Evolutionary conservation across 441 rosid species (phyloP), one percentile per base, ranked within the genome.

Genomic region (Erodium moschatum): DNA sequence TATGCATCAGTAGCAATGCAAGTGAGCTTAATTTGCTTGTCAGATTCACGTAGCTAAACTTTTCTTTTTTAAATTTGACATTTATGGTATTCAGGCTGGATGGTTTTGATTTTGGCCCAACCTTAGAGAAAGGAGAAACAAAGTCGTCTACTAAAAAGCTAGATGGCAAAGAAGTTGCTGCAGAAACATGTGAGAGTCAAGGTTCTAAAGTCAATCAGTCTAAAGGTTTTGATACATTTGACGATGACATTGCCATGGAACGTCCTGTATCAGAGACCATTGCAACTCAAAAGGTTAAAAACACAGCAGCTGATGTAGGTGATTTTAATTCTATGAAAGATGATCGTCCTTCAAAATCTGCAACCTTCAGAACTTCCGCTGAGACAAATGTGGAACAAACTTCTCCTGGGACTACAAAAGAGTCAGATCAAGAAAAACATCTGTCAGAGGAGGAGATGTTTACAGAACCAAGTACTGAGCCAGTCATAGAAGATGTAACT

Each of bases 61-160:
- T 40, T 40, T 31, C 54, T 42, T n/a, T 52, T 15, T 5, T 5
- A 18, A 18, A 16, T 54, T 54, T 15, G n/a, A 71, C 67, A 71
- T 73, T 64, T 70, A 5, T 69, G 69, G 35, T 64, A 40, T 72
- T 75, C 85, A 91, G 89, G 75, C 65, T 86, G 75, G 94, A 82
- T 68, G 73, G 52, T 78, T 87, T 89, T 71, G 72, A 81, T 75
- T 77, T 83, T 67, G 81, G 73, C 75, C 73, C 89, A 73, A 62
- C 73, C 73, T 63, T 76, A 68, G 52, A 13, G 15, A 75, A 81
- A 72, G 72, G 75, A 78, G 81, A 73, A 71, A 71, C 77, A 68
- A 71, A 70, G 52, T 50, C 70, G 27, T 24, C 27, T 50, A 66
- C 64, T 71, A 85, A 78, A 70, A 68, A 68, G 64, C 65, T 65